Evolutionary conservation across 1,284 basidiomycete genomes (phyloP).

Genomic region (Apiotrichum laibachii): DNA sequence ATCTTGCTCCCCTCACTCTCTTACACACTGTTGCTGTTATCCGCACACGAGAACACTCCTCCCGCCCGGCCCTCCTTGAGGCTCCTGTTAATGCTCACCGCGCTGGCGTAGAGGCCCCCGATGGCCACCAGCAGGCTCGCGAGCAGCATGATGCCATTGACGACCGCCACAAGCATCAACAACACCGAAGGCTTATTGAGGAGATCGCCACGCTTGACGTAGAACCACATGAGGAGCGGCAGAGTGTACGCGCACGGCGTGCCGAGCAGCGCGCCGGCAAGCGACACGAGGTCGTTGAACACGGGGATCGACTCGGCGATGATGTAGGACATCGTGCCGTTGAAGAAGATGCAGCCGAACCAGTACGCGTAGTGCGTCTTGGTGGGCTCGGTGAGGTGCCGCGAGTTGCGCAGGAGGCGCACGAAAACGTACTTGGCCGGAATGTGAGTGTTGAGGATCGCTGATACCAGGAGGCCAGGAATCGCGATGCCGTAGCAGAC

Average conservation of each 20-base stretch:
- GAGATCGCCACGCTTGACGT: slow-evolving; percentile 15
- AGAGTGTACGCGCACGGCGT: slow-evolving; percentile 21
- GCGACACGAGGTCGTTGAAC: slow-evolving; percentile 29
- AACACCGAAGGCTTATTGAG: slow-evolving; percentile 14
- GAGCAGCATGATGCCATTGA: slow-evolving; percentile 18
- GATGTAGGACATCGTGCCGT: slow-evolving; percentile 28
- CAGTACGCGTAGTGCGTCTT: slow-evolving; percentile 38
- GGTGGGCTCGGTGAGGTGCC: slow-evolving; percentile 38
- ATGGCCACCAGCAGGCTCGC: slow-evolving; percentile 25
- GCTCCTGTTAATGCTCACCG: slow-evolving; percentile 24
- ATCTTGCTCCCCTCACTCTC: background rate
- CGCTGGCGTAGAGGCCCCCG: slow-evolving; percentile 30
- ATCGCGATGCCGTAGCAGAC: slow-evolving; percentile 48
- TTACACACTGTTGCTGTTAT: slow-evolving; percentile 17
- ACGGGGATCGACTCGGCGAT: slow-evolving; percentile 23
- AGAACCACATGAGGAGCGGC: slow-evolving; percentile 35
- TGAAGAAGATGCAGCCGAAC: slow-evolving; percentile 26
- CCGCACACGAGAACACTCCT: slow-evolving; percentile 27
- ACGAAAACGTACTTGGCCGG: slow-evolving; percentile 35
- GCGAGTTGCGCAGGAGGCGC: slow-evolving; percentile 32
- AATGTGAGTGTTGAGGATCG: slow-evolving; percentile 21
- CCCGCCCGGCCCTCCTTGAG: slow-evolving; percentile 20
- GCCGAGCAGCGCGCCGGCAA: slow-evolving; percentile 34
- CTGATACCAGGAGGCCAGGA: slow-evolving; percentile 30
- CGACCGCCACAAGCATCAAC: slow-evolving; percentile 7